Percentiles rank a stretch among this genome's conserved stretches.
Evolutionary conservation across 768 basidiomycete species (phyloP).

Genomic region (Hebeloma cylindrosporum): DNA sequence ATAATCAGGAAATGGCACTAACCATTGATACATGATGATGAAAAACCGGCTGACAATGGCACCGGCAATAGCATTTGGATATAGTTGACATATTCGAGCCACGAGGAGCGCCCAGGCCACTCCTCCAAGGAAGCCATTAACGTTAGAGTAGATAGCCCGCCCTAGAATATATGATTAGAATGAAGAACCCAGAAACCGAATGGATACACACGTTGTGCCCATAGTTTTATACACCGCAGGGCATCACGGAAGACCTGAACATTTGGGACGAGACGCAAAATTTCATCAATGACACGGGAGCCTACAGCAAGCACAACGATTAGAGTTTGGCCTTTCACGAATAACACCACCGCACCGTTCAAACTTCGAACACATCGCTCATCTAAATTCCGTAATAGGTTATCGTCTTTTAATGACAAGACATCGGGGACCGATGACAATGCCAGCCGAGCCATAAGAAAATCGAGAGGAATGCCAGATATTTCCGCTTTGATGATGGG

Average conservation of each 20-base stretch:
- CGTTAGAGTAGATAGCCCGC: conserved; percentile 96
- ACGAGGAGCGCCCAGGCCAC: conserved; percentile 99
- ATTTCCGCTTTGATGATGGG: conserved; percentile 94
- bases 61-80: conserved; percentile 91
- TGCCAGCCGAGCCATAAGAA: conserved; percentile 88
- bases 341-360: conserved; percentile 54
- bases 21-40: conserved; percentile 98
- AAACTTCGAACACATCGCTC: conserved; percentile 95
- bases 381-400: conserved; percentile 87
- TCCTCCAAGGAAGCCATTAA: conserved; percentile 96
- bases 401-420: conserved; percentile 86
- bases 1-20: conserved; percentile 25
- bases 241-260: conserved; percentile 94
- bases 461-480: conserved; percentile 89
- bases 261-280: conserved; percentile 91
- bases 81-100: conserved; percentile 98
- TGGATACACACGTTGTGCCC: conserved; percentile 82
- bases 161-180: conserved; percentile 42
- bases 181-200: not conserved
- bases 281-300: conserved; percentile 94
- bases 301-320: conserved; percentile 45
- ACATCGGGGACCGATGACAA: conserved; percentile 90
- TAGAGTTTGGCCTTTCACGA: conserved; percentile 2
- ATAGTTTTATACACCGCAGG: conserved; percentile 93
- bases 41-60: conserved; percentile 98